Base-by-base conservation (phyloP, 805 yeast genomes). In the Sungouiella thailandica region DNA sequence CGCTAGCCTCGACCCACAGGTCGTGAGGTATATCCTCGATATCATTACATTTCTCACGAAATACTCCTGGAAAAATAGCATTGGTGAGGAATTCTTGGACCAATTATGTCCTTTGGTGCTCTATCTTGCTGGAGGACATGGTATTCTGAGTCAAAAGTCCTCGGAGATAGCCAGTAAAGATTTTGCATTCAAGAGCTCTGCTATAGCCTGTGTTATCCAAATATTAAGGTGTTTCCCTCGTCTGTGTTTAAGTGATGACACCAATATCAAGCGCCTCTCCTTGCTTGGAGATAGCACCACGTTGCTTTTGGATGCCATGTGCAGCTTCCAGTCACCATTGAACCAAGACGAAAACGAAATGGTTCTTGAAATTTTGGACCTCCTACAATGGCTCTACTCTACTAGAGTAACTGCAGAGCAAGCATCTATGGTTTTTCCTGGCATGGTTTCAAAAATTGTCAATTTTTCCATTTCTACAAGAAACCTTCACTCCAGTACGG, bases 341-440 rank as follows among this genome's bases (percentile, higher is more conserved):
- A 38, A 46, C 11, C 49, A 37, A 17, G 60, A 53, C 24, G 52
- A 50, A 14, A 36, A 31, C 3, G 40, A 34, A 7, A 15, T 44
- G 18, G 41, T 45, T 1, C 31, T 35, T 6, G 32, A 26, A 5
- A 20, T 39, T 0, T 33, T 58, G 6, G 35, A 40, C 2, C 32
- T 52, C 3, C 31, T 57, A 11, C 27, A 39, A 9, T 25, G 26
- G 20, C 32, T 49, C 7, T 47, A 47, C 28, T 9, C 41, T 2
- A 40, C 43, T 4, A 32, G 44, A 7, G 50, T 62, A 3, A 28
- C 56, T 5, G 22, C 65, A 4, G 60, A 59, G n/a, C 60, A 58
- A 23, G 31, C 62, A 5, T 52, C 70, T 8, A 53, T 53, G 26
- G 62, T 65, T 2, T 47, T 66, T n/a, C 72, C 72, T 1, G 72